These are phyloP conservation scores for Podospora bellae-mahoneyi DNA, from an alignment of 495 filamentous ascomycete genomes.

Conservation along the genomic window DNA sequence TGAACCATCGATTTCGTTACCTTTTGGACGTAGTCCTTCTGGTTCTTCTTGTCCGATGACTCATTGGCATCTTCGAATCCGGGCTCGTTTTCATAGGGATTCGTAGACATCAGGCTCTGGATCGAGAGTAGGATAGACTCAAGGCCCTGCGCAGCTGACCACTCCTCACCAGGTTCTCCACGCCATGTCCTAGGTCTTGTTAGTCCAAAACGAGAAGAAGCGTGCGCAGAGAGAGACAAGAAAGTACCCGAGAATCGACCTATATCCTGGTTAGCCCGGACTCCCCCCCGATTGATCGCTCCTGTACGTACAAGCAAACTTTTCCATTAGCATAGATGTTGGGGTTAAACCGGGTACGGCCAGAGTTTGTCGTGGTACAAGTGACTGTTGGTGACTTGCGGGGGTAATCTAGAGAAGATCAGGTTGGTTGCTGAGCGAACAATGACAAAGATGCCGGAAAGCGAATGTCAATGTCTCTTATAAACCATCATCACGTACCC, in stretches of 20 bases:
- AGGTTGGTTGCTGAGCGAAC: neutral
- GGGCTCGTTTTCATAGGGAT: slow-evolving; percentile 95
- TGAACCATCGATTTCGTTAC: slow-evolving; percentile 42
- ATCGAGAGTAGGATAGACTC: slow-evolving; percentile 95
- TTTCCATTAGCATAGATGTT: slow-evolving; percentile 92
- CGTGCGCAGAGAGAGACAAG: neutral
- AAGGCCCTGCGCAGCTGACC: slow-evolving; percentile 92
- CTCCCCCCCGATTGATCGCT: slow-evolving; percentile 19
- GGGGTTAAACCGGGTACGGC: slow-evolving; percentile 86
- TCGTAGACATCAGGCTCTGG: slow-evolving; percentile 88
- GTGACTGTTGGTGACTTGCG: slow-evolving; percentile 72
- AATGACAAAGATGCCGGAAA: neutral
- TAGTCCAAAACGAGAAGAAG: slow-evolving; percentile 23
- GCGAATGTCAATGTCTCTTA: neutral
- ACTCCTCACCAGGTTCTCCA: slow-evolving; percentile 83
- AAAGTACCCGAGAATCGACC: slow-evolving; percentile 84
- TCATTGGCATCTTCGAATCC: slow-evolving; percentile 77
- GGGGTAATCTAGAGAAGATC: slow-evolving; percentile 67
- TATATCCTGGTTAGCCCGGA: slow-evolving; percentile 28
- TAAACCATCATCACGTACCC: slow-evolving; percentile 41
- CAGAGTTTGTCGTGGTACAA: slow-evolving; percentile 80
- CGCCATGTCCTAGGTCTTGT: slow-evolving; percentile 76
- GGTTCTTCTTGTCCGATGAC: slow-evolving; percentile 65
- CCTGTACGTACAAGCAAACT: slow-evolving; percentile 76
- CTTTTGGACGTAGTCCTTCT: slow-evolving; percentile 81